A percentile compares a stretch with the other conserved stretches of the same genome.
Conservation (phyloP, 257 asterid genomes). For the Nicotiana otophora region DNA sequence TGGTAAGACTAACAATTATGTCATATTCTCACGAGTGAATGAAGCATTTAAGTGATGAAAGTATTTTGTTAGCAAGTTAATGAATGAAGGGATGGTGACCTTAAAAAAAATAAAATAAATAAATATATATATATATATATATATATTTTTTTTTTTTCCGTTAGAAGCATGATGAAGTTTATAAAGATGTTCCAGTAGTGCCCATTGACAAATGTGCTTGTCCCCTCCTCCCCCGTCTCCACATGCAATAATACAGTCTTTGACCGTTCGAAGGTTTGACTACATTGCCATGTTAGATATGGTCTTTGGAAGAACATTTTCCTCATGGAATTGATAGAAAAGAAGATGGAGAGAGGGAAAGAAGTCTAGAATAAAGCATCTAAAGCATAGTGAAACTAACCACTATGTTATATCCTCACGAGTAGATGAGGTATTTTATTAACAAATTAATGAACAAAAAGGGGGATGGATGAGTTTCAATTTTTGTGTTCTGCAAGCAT, state of each 20-base stretch:
- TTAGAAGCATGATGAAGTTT: neutral
- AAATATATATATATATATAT: no score
- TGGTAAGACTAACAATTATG: neutral
- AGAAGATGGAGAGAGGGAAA: neutral
- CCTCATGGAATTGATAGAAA: neutral
- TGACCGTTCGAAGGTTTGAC: neutral
- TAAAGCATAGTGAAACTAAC: neutral
- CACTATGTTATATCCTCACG: neutral
- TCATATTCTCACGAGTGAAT: neutral
- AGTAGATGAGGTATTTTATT: neutral
- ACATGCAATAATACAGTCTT: neutral
- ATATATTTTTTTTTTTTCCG: neutral
- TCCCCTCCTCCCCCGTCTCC: neutral
- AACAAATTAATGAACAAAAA: neutral
- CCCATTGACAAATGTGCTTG: neutral
- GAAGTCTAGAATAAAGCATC: neutral
- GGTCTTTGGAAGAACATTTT: neutral
- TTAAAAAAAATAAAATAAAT: no score
- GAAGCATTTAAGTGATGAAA: neutral
- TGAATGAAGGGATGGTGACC: neutral
- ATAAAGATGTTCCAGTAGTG: neutral
- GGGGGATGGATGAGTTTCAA: neutral
- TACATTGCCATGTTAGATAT: neutral
- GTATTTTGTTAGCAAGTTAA: neutral
- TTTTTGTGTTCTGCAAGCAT: neutral